A percentile compares a stretch with the other conserved stretches of the same genome.
Conservation (phyloP, 1,139 yeast genomes). For the Nakaseomyces nivariensis region DNA sequence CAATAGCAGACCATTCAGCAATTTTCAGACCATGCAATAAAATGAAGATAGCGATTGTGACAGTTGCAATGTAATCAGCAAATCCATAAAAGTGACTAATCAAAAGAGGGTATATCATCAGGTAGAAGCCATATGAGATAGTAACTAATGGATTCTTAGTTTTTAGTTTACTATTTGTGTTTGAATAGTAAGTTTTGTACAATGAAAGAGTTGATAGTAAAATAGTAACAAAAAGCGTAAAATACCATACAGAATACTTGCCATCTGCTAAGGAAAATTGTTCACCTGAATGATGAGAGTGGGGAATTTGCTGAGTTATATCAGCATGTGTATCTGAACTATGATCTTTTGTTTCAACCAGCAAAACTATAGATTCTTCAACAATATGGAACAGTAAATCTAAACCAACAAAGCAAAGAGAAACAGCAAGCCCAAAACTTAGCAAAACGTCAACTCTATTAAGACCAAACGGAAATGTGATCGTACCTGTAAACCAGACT, state of each 20-base stretch:
- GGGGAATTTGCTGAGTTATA: constrained; percentile 35
- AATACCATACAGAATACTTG: constrained; percentile 30
- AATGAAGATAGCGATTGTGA: constrained; percentile 23
- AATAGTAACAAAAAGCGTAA: constrained; percentile 25
- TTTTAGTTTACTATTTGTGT: constrained; percentile 23
- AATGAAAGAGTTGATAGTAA: constrained; percentile 29
- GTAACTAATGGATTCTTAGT: constrained; percentile 29
- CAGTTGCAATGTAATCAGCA: constrained; percentile 26
- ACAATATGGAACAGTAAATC: constrained; percentile 77
- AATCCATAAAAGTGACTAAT: constrained; percentile 13
- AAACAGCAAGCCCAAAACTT: constrained; percentile 79
- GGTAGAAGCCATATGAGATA: constrained; percentile 22
- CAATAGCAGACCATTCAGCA: constrained; percentile 29
- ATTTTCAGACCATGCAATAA: constrained; percentile 26
- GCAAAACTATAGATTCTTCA: constrained; percentile 56
- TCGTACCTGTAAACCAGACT: constrained; percentile 79
- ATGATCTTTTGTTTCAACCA: constrained; percentile 30
- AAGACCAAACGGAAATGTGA: constrained; percentile 83
- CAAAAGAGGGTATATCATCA: constrained; percentile 21
- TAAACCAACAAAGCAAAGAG: constrained; percentile 81
- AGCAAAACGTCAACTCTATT: constrained; percentile 80
- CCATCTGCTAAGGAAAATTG: constrained; percentile 29
- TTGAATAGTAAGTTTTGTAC: constrained; percentile 31
- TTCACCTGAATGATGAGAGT: constrained; percentile 41
- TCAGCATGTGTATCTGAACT: constrained; percentile 22